phyloP scores from a whole-genome alignment of 257 asterid species.

The Jaltomata sinuosa region DNA sequence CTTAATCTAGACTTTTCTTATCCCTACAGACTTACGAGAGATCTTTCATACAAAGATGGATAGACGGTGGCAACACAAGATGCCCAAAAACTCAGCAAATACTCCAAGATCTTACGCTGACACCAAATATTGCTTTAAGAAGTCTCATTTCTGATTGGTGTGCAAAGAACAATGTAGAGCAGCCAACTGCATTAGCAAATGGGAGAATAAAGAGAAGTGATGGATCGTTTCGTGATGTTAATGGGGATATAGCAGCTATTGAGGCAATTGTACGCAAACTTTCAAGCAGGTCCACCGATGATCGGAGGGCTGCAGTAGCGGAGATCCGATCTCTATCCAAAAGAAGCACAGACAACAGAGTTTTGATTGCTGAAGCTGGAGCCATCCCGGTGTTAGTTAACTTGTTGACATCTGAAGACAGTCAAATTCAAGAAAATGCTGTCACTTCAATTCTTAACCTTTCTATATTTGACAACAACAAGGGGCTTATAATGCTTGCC shows the following conservation, averaged over 20 bases:
- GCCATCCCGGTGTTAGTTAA: constrained; percentile 77
- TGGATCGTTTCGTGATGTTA: constrained; percentile 83
- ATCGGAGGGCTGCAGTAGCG: constrained; percentile 60
- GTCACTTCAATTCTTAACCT: constrained; percentile 83
- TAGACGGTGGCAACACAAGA: constrained; percentile 82
- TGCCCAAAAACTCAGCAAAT: constrained; percentile 97
- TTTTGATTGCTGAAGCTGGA: constrained; percentile 86
- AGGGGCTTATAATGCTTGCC: constrained; percentile 81
- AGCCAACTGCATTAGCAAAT: constrained; percentile 36
- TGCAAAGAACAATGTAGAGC: constrained; percentile 53
- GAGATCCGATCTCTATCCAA: constrained; percentile 85
- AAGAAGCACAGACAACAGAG: constrained; percentile 84
- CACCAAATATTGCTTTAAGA: constrained; percentile 74
- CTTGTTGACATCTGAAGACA: constrained; percentile 61
- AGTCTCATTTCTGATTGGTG: constrained; percentile 88
- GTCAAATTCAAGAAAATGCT: constrained; percentile 68
- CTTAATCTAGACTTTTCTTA: not conserved
- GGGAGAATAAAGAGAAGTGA: constrained; percentile 73
- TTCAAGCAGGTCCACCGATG: constrained; percentile 51
- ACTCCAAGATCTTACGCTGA: constrained; percentile 69
- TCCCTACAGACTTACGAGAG: constrained; percentile 84
- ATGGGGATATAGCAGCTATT: constrained; percentile 57
- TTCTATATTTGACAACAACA: constrained; percentile 72
- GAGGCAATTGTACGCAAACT: constrained; percentile 63
- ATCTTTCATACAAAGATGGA: constrained; percentile 92